A percentile compares a stretch with the other conserved stretches of the same genome.
Evolutionary conservation across 1,284 basidiomycete species (phyloP).

Genomic region (Tilletiopsis washingtonensis): DNA sequence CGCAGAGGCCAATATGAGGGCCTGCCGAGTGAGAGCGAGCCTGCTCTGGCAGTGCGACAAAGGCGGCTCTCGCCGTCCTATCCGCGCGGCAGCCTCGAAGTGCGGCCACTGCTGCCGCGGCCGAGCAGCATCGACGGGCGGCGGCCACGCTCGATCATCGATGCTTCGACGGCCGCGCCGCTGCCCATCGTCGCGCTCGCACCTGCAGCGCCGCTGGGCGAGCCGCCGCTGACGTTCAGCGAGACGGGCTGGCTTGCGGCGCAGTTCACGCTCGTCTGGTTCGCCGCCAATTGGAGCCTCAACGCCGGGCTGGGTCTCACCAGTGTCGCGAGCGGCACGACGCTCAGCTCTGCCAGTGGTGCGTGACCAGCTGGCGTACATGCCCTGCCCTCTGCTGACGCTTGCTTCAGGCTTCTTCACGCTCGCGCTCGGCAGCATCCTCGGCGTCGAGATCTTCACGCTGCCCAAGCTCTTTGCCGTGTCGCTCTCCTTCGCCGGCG

Average conservation of each 20-base stretch:
- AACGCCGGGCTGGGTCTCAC: slow-evolving; percentile 40
- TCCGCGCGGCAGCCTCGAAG: no score
- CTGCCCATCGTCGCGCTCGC: background rate
- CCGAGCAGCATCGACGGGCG: slow-evolving; percentile 43
- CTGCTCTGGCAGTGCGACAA: no score
- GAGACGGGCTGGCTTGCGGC: slow-evolving; percentile 34
- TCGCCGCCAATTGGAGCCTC: slow-evolving; percentile 44
- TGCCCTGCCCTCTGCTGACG: slow-evolving; percentile 5
- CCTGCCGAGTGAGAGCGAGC: no score
- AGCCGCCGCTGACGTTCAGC: slow-evolving; percentile 35
- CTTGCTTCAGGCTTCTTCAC: slow-evolving; percentile 77
- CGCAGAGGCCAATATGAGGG: no score
- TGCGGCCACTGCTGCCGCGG: no score
- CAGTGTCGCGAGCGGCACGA: slow-evolving; percentile 43
- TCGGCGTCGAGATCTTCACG: slow-evolving; percentile 72
- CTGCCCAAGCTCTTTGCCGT: slow-evolving; percentile 72
- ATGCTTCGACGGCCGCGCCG: background rate
- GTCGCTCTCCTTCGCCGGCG: slow-evolving; percentile 61
- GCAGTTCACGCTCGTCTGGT: slow-evolving; percentile 44
- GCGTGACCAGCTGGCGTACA: background rate
- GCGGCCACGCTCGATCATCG: slow-evolving; percentile 22
- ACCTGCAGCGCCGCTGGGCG: background rate
- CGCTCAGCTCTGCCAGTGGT: slow-evolving; percentile 58
- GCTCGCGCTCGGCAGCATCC: slow-evolving; percentile 71
- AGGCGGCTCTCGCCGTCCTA: no score